Evolutionary conservation across 352 stramenopile species (phyloP), one percentile per base, ranked within the genome.

Genomic region (Thalassiosira sp.): DNA sequence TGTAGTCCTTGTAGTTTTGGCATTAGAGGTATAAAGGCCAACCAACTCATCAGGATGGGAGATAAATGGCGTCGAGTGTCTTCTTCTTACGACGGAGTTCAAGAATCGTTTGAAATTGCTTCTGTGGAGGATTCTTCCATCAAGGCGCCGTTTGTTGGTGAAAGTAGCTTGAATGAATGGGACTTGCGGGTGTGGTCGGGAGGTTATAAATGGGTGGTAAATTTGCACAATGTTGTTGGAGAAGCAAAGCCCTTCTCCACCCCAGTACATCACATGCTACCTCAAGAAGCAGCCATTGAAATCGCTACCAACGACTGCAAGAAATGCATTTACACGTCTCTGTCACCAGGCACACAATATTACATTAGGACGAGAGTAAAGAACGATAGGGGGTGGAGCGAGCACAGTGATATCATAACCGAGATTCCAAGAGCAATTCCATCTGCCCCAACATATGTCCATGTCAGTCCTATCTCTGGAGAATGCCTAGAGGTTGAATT

Each of bases 401-500:
- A 64, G 5, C 79, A 73, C 1, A 87, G 81, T 5, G 37, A 81
- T 46, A 53, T 70, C 3, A 71, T 71, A 5, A 67, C 77, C 5
- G 72, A 90, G 1, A 94, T 85, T 22, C 94, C 94, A 5, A 94
- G 88, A 43, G 90, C 94, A 84, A 91, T 98, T 13, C 95, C 95
- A 16, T 89, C 89, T 58, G 88, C 93, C 0, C 95, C 94, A n/a
- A 95, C 89, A 15, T 93, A 96, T 64, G 87, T 98, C n/a, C 78
- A 91, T 37, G 61, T 97, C 0, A 52, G 81, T 18, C 91, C 96
- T n/a, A 82, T 97, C 0, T 97, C 94, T 28, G 93, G 94, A 3
- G 81, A 89, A 20, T 89, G 96, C 58, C 75, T 97, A 7, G 89
- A 97, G 61, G 92, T 98, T 2, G 94, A 92, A 51, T 98, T 97